Evolutionary conservation across 2,329 filamentous ascomycete genomes (phyloP), one percentile per base, ranked within the genome.

Genomic region (Helicocarpus griseus): DNA sequence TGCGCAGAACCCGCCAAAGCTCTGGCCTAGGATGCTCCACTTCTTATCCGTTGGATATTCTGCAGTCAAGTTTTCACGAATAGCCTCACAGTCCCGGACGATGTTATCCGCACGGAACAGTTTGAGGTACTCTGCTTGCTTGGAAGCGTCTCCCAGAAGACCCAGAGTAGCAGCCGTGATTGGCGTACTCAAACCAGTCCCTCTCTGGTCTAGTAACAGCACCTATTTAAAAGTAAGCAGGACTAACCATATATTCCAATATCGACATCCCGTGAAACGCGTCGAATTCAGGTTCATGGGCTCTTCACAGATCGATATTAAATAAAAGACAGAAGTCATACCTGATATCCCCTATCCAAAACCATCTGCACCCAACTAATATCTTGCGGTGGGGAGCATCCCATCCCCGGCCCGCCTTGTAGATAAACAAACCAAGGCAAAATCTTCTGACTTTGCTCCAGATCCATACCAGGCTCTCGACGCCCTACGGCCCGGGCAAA

Each of bases 21-120:
- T 90, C 70, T 96, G 91, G 7, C 91, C 91, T 56, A 95, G 85
- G 28, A 93, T 78, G 53, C 83, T 86, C 91, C 90, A 96, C 64
- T 82, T 80, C 64, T 86, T 82, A 45, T 85, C 80, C 21, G 78
- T 73, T 0, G 86, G 82, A 60, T 82, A 86, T 48, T 83, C 80
- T 4, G 75, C 72, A 0, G 86, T 93, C 50, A 97, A 73, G 36
- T 78, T 84, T 60, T 82, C 79, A 4, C 91, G 81, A 29, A 97
- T 81, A 4, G 90, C 89, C 65, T 97, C 91, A 57, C 86, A 87
- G 63, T 97, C 91, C 44, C 81, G 82, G 38, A 97, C 89, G 48
- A 95, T 94, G 63, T 80, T 93, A 68, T 96, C 90, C 31, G 91
- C 89, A 39, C 91, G 81, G 73, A 95, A 95, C 36, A 83, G 75